These are phyloP conservation scores for Fomitiporia mediterranea DNA, from an alignment of 1,284 basidiomycete genomes.

Conservation along the genomic window DNA sequence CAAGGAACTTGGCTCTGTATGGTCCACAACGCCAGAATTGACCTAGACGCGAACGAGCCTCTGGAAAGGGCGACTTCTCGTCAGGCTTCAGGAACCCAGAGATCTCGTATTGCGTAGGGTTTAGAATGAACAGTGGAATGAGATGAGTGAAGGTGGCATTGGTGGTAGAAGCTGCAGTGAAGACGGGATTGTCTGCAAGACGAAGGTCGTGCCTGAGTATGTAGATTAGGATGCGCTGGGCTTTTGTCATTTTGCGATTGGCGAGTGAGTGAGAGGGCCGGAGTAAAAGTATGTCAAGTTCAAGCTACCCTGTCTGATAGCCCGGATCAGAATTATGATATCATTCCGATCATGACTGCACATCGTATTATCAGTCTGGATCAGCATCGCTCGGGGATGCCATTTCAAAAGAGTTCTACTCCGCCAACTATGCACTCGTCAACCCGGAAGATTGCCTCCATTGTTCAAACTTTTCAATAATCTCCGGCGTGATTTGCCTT, in stretches of 20 bases:
- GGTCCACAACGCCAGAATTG: constrained; percentile 45
- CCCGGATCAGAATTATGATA: neutral
- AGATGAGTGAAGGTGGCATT: constrained; percentile 36
- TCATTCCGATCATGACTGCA: neutral
- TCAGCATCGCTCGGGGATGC: neutral
- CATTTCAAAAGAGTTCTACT: too few relatives aligned
- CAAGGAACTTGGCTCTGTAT: constrained; percentile 37
- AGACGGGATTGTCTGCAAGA: constrained; percentile 43
- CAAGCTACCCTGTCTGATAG: neutral
- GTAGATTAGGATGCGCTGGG: constrained; percentile 25
- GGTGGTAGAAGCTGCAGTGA: constrained; percentile 32
- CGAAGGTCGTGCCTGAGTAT: constrained; percentile 35
- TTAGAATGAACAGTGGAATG: constrained; percentile 48
- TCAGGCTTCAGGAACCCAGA: constrained; percentile 36
- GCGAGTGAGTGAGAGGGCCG: neutral
- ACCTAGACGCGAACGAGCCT: constrained; percentile 34
- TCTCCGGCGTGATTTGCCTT: constrained; percentile 82
- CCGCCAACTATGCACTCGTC: constrained; percentile 10
- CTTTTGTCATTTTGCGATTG: constrained; percentile 1
- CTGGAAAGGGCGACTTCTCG: constrained; percentile 27
- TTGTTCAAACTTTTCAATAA: constrained; percentile 64
- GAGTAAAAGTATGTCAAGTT: neutral
- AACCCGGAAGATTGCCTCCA: constrained; percentile 48
- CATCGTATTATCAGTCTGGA: neutral
- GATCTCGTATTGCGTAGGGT: constrained; percentile 45